A percentile compares a stretch with the other conserved stretches of the same genome.
phyloP scores from a whole-genome alignment of 2,329 filamentous ascomycete genomes.

The Colletotrichum kahawae region DNA sequence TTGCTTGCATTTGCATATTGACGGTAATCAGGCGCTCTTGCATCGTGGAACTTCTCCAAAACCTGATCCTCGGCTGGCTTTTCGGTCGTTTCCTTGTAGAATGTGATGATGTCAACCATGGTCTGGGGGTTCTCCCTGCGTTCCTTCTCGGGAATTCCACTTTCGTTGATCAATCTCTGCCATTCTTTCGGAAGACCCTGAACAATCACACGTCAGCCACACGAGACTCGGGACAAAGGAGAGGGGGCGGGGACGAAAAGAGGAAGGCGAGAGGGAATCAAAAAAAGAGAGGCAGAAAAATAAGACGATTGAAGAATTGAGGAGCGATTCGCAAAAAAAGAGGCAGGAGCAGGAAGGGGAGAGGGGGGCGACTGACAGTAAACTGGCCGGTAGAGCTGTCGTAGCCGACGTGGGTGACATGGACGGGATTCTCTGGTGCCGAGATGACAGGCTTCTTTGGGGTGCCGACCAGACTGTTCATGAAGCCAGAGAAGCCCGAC shows the following conservation, averaged over 20 bases:
- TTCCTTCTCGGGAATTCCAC: conserved; percentile 94
- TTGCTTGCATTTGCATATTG: conserved; percentile 38
- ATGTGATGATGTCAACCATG: conserved; percentile 93
- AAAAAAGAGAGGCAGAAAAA: neutral
- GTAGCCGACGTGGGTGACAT: conserved; percentile 97
- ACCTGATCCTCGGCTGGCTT: conserved; percentile 81
- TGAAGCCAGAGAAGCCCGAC: conserved; percentile 85
- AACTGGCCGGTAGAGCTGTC: conserved; percentile 97
- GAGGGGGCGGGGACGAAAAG: neutral
- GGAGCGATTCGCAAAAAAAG: neutral
- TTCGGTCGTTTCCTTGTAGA: conserved; percentile 94
- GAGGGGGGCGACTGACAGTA: conserved; percentile 68
- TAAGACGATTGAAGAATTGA: neutral
- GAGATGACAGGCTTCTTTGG: conserved; percentile 93
- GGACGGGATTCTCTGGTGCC: conserved; percentile 96
- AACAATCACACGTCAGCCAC: conserved; percentile 22
- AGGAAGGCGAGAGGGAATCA: conserved; percentile 8
- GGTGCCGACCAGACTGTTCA: conserved; percentile 83
- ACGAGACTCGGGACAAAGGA: neutral
- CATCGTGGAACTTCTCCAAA: conserved; percentile 96
- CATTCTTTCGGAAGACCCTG: conserved; percentile 96
- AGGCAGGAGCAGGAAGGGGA: neutral
- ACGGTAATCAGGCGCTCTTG: conserved; percentile 63
- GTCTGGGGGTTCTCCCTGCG: conserved; percentile 95
- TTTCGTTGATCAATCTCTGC: conserved; percentile 94